Percentiles rank a stretch among this genome's conserved stretches.
Evolutionary conservation across 2,329 filamentous ascomycete genomes (phyloP).

Genomic region (Sporothrix dimorphospora): DNA sequence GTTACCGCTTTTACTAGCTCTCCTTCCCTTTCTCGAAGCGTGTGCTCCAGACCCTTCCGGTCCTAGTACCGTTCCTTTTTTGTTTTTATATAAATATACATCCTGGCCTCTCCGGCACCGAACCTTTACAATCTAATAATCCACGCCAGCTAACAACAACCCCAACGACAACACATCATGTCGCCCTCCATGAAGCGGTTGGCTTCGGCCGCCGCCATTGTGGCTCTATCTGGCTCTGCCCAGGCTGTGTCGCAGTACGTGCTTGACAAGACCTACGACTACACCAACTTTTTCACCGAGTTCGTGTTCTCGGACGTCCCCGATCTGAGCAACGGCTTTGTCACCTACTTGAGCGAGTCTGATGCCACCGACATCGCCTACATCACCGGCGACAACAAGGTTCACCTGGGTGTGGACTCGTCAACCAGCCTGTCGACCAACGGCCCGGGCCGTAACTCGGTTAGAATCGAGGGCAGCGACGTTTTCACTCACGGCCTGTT

Average conservation of each 20-base stretch:
- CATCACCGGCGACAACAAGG: slow-evolving; percentile 45
- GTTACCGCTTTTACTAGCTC: not conserved
- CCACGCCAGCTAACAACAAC: not conserved
- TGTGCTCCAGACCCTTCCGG: not conserved
- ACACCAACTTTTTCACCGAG: slow-evolving; percentile 53
- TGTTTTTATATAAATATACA: not conserved
- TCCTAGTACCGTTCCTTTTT: not conserved
- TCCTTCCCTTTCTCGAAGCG: slow-evolving; percentile 7
- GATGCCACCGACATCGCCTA: slow-evolving; percentile 45
- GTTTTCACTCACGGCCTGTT: slow-evolving; percentile 68
- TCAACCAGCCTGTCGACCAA: not conserved
- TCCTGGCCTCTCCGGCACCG: not conserved
- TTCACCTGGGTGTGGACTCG: slow-evolving; percentile 33
- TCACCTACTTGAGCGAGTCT: slow-evolving; percentile 52
- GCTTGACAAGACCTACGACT: slow-evolving; percentile 47
- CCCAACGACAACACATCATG: slow-evolving; percentile 17
- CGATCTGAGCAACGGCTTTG: slow-evolving; percentile 69
- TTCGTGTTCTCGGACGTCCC: slow-evolving; percentile 47
- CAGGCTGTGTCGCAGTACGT: slow-evolving; percentile 41
- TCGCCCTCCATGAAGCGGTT: slow-evolving; percentile 23
- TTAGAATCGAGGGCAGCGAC: slow-evolving; percentile 66
- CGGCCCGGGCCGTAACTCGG: slow-evolving; percentile 54
- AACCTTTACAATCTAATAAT: not conserved
- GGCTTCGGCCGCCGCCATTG: slow-evolving; percentile 41
- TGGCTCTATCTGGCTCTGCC: slow-evolving; percentile 25